Conservation (phyloP, 768 basidiomycete genomes). For the Royoungia palumana region DNA sequence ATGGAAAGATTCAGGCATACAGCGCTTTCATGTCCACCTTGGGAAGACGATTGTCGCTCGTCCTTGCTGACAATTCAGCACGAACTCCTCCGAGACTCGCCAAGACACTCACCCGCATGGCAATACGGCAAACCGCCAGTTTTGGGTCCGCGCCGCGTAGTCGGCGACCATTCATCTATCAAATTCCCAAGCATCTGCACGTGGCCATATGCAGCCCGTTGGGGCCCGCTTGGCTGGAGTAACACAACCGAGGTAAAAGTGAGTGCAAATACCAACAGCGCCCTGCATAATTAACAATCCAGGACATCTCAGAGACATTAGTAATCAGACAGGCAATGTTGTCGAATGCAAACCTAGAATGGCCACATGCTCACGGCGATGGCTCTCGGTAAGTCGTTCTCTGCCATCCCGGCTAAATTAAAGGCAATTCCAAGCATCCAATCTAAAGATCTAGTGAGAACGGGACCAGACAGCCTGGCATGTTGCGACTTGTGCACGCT, state of each 20-base stretch:
- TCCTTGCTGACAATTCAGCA: constrained; percentile 15
- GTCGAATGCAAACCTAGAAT: constrained; percentile 17
- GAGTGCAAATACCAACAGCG: constrained; percentile 21
- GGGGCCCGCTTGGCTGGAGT: constrained; percentile 20
- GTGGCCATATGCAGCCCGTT: constrained; percentile 34
- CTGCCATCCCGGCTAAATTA: constrained; percentile 14
- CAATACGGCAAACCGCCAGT: neutral
- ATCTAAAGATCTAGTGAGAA: constrained; percentile 13
- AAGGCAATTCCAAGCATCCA: constrained; percentile 34
- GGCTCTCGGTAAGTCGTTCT: constrained; percentile 5
- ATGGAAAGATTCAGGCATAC: constrained; percentile 14
- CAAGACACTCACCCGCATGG: constrained; percentile 22
- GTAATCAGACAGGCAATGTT: neutral
- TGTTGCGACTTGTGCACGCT: constrained; percentile 22
- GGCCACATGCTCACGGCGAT: constrained; percentile 26
- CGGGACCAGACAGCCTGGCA: neutral
- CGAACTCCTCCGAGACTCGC: neutral
- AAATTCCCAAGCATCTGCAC: constrained; percentile 33
- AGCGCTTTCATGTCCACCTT: constrained; percentile 17
- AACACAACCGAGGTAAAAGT: constrained; percentile 11
- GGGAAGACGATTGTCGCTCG: constrained; percentile 20
- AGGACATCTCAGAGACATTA: neutral
- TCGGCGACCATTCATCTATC: constrained; percentile 36
- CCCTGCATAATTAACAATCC: constrained; percentile 29
- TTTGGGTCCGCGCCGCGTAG: constrained; percentile 33